Conservation (phyloP, 169 alveolate species). For the Amoebophrya sp. region DNA sequence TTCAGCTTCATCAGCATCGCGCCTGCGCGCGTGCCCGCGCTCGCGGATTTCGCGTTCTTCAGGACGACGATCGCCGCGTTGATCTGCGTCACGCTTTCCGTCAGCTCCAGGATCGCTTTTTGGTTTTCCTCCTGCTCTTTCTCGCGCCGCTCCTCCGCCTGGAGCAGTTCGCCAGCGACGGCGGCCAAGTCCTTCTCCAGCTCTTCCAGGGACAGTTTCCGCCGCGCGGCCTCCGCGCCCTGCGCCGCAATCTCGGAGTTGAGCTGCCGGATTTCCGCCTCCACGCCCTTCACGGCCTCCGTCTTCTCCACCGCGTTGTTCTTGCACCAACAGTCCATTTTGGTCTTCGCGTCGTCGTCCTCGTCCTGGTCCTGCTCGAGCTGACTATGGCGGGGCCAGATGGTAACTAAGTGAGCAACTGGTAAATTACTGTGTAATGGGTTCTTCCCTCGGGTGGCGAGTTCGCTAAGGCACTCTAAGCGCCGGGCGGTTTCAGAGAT, state of each 20-base stretch:
- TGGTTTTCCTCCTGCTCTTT: not conserved
- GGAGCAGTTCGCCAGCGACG: not conserved
- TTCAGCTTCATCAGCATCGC: not conserved
- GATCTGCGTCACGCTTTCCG: not conserved
- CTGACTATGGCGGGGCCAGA: no score
- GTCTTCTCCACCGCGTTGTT: not conserved
- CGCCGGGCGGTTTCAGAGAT: no score
- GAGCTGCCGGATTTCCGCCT: not conserved
- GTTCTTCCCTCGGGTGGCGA: no score
- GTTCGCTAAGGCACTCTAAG: no score
- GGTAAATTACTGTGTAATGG: no score
- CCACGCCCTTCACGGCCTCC: not conserved
- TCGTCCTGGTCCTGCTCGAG: not conserved
- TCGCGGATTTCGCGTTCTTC: not conserved
- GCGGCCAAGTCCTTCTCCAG: not conserved
- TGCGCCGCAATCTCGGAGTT: not conserved
- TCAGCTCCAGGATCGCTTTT: not conserved
- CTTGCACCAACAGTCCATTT: not conserved
- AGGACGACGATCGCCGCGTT: not conserved
- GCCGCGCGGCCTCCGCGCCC: not conserved
- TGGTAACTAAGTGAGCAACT: no score
- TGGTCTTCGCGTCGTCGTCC: not conserved
- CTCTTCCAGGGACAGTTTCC: not conserved
- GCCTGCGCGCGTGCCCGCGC: not conserved
- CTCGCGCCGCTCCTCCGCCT: not conserved